A percentile compares a stretch with the other conserved stretches of the same genome.
phyloP scores from a whole-genome alignment of 306 rosid species.

The Glycine soja region DNA sequence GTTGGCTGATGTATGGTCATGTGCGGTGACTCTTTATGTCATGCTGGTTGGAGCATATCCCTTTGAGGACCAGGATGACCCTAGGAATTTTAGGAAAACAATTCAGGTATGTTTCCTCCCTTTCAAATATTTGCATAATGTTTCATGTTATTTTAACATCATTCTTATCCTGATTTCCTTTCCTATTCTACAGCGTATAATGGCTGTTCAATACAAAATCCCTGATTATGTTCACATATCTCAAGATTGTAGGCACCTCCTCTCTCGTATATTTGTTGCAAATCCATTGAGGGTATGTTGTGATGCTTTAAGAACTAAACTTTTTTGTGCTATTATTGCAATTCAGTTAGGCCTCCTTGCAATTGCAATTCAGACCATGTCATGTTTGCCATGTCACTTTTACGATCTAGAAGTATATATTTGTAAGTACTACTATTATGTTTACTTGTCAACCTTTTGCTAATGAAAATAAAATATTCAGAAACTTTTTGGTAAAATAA shows the following conservation, averaged over 20 bases:
- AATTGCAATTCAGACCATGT: not conserved
- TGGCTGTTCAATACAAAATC: constrained; percentile 70
- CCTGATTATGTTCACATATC: constrained; percentile 77
- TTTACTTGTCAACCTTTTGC: constrained; percentile 13
- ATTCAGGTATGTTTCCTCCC: constrained; percentile 60
- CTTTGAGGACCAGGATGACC: constrained; percentile 80
- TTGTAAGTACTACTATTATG: not conserved
- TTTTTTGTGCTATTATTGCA: not conserved
- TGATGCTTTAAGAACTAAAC: constrained; percentile 22
- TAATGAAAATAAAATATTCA: not conserved
- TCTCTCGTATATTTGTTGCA: constrained; percentile 64
- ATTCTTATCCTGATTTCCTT: constrained; percentile 38
- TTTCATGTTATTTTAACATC: constrained; percentile 27
- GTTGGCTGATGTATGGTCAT: constrained; percentile 86
- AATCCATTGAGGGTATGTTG: constrained; percentile 62
- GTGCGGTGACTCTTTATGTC: constrained; percentile 82
- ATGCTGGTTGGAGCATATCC: constrained; percentile 87
- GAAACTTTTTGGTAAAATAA: not conserved
- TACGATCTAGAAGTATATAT: constrained; percentile 6
- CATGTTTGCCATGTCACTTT: not conserved
- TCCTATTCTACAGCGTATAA: constrained; percentile 60
- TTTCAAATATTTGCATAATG: constrained; percentile 22
- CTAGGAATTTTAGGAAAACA: constrained; percentile 76
- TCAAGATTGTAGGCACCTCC: constrained; percentile 68
- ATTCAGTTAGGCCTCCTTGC: not conserved